Evolutionary conservation across 305 asterid species (phyloP).

Genomic region (Fraxinus velutina): DNA sequence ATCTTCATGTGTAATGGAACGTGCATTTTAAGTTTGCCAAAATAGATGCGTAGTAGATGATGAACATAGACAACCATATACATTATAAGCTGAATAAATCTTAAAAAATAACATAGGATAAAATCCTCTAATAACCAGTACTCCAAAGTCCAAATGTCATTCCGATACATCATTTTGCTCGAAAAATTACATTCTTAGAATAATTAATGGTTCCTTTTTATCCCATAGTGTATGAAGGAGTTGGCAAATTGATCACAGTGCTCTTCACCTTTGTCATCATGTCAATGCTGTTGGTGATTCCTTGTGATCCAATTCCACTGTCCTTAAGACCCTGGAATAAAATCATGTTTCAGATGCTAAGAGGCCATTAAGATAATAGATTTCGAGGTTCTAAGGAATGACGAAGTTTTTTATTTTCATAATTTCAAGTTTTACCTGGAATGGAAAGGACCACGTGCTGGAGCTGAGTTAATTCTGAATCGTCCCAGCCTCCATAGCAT

Average conservation of each 20-base stretch:
- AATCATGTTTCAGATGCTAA: background rate
- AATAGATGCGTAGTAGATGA: background rate
- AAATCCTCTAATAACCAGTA: background rate
- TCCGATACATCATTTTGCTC: background rate
- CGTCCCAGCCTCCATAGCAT: slow-evolving; percentile 91
- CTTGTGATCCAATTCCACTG: slow-evolving; percentile 94
- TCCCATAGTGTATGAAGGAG: slow-evolving; percentile 83
- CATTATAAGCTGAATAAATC: background rate
- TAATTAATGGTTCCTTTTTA: slow-evolving; percentile 15
- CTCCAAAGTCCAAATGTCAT: background rate
- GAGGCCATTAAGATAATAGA: background rate
- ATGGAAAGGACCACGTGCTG: slow-evolving; percentile 97
- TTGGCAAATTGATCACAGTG: slow-evolving; percentile 88
- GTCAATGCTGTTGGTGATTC: slow-evolving; percentile 82
- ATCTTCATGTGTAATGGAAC: background rate
- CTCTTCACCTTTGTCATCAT: slow-evolving; percentile 93
- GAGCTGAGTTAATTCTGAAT: slow-evolving; percentile 93
- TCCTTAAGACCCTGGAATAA: slow-evolving; percentile 72
- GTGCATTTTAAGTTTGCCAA: background rate
- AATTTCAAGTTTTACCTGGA: slow-evolving; percentile 47
- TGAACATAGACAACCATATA: background rate
- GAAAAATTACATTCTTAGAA: background rate
- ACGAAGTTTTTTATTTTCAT: too few relatives aligned
- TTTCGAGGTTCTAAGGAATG: background rate
- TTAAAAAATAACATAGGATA: background rate